A percentile compares a stretch with the other conserved stretches of the same genome.
These are phyloP conservation scores for Allantophomopsis cytisporea DNA, from an alignment of 2,329 filamentous ascomycete species.

Conservation along the genomic window DNA sequence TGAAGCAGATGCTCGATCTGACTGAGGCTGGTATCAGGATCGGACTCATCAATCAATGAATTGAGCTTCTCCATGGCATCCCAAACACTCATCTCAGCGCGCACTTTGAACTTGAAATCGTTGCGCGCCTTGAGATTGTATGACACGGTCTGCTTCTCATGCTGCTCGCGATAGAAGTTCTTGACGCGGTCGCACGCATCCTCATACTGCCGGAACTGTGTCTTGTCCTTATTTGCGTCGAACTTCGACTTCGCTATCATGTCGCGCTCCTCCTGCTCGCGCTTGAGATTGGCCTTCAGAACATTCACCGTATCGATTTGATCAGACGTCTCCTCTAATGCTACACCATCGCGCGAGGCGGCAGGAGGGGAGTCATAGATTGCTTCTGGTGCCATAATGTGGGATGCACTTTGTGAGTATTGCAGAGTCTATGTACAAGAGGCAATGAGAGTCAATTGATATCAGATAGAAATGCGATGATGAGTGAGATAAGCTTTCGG, in stretches of 20 bases:
- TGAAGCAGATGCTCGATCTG: constrained; percentile 88
- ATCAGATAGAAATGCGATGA: too few relatives aligned
- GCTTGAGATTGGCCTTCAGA: constrained; percentile 26
- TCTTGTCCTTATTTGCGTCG: constrained; percentile 65
- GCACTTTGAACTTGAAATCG: constrained; percentile 50
- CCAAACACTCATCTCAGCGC: constrained; percentile 70
- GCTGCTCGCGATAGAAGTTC: constrained; percentile 68
- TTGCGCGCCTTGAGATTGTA: constrained; percentile 77
- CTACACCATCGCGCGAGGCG: constrained; percentile 9
- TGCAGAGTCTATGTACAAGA: too few relatives aligned
- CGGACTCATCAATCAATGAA: constrained; percentile 79
- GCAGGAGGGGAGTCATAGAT: background rate
- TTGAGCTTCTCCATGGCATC: constrained; percentile 88
- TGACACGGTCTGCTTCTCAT: constrained; percentile 60
- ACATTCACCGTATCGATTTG: constrained; percentile 41
- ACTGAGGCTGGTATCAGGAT: constrained; percentile 75
- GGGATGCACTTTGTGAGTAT: background rate
- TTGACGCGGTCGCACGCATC: constrained; percentile 75
- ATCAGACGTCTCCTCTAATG: constrained; percentile 29
- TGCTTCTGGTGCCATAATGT: background rate
- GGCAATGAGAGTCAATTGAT: too few relatives aligned
- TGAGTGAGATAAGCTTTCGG: too few relatives aligned
- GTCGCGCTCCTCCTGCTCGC: constrained; percentile 16
- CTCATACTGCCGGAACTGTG: constrained; percentile 70
- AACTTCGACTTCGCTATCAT: constrained; percentile 50